phyloP scores from a whole-genome alignment of 1,139 yeast genomes.

The Blastobotrys ciferrii region DNA sequence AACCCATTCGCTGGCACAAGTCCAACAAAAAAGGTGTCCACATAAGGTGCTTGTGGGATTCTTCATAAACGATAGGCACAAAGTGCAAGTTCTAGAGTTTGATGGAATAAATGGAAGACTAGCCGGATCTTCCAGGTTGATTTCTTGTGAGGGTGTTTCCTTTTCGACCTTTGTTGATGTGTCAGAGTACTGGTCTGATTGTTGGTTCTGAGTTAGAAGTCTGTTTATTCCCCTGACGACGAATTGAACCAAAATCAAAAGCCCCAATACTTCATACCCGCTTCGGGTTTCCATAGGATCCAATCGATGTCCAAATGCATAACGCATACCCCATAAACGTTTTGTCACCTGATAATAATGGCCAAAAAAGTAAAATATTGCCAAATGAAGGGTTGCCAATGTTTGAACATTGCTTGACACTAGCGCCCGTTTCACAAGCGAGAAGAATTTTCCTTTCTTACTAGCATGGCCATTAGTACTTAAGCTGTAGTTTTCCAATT shows the following conservation, averaged over 20 bases:
- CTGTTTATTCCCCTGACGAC: conserved; percentile 21
- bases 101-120: conserved; percentile 69
- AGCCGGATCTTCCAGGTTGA: conserved; percentile 57
- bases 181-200: neutral
- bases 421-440: conserved; percentile 9
- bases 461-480: neutral
- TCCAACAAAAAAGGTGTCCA: conserved; percentile 95
- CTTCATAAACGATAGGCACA: conserved; percentile 76
- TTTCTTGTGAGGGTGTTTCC: conserved; percentile 16
- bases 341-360: conserved; percentile 75
- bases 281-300: conserved; percentile 41
- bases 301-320: conserved; percentile 44
- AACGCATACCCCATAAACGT: conserved; percentile 74
- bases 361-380: conserved; percentile 79
- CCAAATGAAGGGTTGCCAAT: conserved; percentile 60
- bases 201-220: neutral
- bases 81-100: conserved; percentile 70
- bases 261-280: conserved; percentile 78
- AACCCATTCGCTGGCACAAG: conserved; percentile 85
- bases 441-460: neutral
- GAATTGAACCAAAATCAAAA: conserved; percentile 61
- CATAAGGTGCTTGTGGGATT: conserved; percentile 86
- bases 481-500: neutral
- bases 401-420: conserved; percentile 22
- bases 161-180: conserved; percentile 5